A percentile compares a stretch with the other conserved stretches of the same genome.
These are phyloP conservation scores for Moesziomyces parantarcticus DNA, from an alignment of 1,284 basidiomycete genomes.

Conservation along the genomic window DNA sequence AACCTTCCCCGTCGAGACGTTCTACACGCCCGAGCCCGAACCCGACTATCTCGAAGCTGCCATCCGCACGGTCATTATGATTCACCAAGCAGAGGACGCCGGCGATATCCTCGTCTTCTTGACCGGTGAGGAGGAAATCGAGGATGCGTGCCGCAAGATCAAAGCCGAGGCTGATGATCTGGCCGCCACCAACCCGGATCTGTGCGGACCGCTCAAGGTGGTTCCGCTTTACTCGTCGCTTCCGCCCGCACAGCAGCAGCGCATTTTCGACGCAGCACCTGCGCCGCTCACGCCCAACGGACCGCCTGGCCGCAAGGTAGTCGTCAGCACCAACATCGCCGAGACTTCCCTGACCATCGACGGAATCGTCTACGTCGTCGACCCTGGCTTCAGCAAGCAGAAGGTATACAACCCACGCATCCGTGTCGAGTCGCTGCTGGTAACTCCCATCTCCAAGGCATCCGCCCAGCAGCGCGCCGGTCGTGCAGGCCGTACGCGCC, in stretches of 20 bases:
- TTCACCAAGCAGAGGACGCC: slow-evolving; percentile 92
- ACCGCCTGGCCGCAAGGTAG: slow-evolving; percentile 89
- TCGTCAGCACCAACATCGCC: slow-evolving; percentile 96
- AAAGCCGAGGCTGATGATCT: slow-evolving; percentile 75
- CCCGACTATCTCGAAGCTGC: slow-evolving; percentile 97
- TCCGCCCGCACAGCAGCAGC: slow-evolving; percentile 90
- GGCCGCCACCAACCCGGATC: slow-evolving; percentile 59
- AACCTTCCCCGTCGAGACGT: slow-evolving; percentile 92
- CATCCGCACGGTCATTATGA: slow-evolving; percentile 95
- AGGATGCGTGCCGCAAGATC: slow-evolving; percentile 94
- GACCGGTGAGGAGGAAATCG: slow-evolving; percentile 98
- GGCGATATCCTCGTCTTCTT: slow-evolving; percentile 95
- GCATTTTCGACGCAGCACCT: slow-evolving; percentile 91
- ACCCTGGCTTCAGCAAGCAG: slow-evolving; percentile 96
- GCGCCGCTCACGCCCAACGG: slow-evolving; percentile 75
- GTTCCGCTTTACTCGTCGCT: slow-evolving; percentile 94
- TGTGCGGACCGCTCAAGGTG: slow-evolving; percentile 79
- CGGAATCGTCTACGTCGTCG: slow-evolving; percentile 98
- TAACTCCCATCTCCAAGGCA: slow-evolving; percentile 95
- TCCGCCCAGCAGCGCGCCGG: slow-evolving; percentile 96
- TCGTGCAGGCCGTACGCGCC: slow-evolving; percentile 92
- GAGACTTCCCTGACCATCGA: slow-evolving; percentile 98
- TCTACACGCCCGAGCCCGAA: slow-evolving; percentile 95
- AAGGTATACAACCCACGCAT: slow-evolving; percentile 97
- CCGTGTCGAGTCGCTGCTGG: slow-evolving; percentile 91